phyloP scores from a whole-genome alignment of 345 rosid genomes.

The Bruguiera gymnorhiza region DNA sequence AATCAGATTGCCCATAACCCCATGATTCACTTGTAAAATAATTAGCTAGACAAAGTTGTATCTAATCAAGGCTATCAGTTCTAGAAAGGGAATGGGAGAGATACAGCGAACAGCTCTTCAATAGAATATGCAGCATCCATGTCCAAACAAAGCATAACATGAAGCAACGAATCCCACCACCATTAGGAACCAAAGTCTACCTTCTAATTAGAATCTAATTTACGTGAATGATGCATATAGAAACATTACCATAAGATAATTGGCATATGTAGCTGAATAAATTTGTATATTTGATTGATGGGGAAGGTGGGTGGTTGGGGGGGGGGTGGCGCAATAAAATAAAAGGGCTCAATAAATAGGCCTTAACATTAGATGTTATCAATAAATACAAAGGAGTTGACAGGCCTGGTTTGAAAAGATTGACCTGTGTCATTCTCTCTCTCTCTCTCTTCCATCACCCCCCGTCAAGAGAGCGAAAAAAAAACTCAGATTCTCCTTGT shows the following conservation, averaged over 20 bases:
- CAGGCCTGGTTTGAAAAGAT: constrained; percentile 59
- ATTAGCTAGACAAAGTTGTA: constrained; percentile 6
- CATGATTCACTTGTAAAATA: constrained; percentile 26
- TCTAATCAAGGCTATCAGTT: constrained; percentile 23
- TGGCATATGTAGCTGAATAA: background rate
- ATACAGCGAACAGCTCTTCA: constrained; percentile 38
- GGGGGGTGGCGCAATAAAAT: constrained; percentile 43
- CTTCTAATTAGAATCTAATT: constrained; percentile 11
- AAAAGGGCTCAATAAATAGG: constrained; percentile 41
- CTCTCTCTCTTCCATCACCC: constrained; percentile 13
- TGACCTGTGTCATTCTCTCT: constrained; percentile 45
- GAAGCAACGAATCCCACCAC: constrained; percentile 17
- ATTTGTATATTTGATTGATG: constrained; percentile 2
- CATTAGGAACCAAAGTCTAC: constrained; percentile 12
- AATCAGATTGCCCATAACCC: constrained; percentile 34
- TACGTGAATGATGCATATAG: background rate
- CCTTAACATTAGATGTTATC: constrained; percentile 38
- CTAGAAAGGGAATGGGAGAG: background rate
- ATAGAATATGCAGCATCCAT: constrained; percentile 19
- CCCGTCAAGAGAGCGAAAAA: constrained; percentile 15
- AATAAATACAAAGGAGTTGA: constrained; percentile 54
- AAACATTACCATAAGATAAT: too few species aligned
- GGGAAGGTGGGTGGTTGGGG: constrained; percentile 35
- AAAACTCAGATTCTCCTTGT: constrained; percentile 53
- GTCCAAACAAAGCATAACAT: constrained; percentile 30